A percentile compares a stretch with the other conserved stretches of the same genome.
These are phyloP conservation scores for Trametes sp. DNA, from an alignment of 1,284 basidiomycete species.

Conservation along the genomic window DNA sequence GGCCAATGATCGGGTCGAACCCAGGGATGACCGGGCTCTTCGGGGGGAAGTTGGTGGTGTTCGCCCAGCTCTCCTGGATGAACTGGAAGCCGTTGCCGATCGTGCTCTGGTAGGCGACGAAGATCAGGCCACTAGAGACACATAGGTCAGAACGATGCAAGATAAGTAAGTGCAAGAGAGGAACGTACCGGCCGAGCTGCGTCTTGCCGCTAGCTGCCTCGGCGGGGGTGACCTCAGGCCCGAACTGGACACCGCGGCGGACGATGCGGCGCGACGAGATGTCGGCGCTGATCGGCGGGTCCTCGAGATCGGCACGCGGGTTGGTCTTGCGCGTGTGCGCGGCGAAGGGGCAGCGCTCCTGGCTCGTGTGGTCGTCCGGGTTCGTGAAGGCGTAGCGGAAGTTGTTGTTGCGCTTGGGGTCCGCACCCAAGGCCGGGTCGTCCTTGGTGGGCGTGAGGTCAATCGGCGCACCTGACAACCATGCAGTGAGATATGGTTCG, in stretches of 20 bases:
- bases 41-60: slow-evolving; percentile 41
- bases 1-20: slow-evolving; percentile 55
- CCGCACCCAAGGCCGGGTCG: slow-evolving; percentile 42
- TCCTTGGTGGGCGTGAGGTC: slow-evolving; percentile 45
- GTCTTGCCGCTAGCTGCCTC: slow-evolving; percentile 49
- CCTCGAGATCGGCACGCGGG: slow-evolving; percentile 47
- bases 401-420: slow-evolving; percentile 46
- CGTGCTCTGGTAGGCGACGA: slow-evolving; percentile 56
- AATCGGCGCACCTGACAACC: slow-evolving; percentile 43
- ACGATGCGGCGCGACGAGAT: slow-evolving; percentile 34
- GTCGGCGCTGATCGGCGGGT: neutral
- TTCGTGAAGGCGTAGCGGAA: slow-evolving; percentile 42
- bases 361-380: slow-evolving; percentile 39
- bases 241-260: slow-evolving; percentile 50
- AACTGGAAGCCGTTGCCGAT: slow-evolving; percentile 57
- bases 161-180: neutral
- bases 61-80: slow-evolving; percentile 51
- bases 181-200: slow-evolving; percentile 43
- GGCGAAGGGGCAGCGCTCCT: slow-evolving; percentile 57
- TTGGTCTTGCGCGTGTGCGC: slow-evolving; percentile 64
- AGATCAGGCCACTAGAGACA: slow-evolving; percentile 49
- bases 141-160: neutral
- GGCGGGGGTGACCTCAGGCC: slow-evolving; percentile 48
- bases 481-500: neutral
- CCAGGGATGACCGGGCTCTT: slow-evolving; percentile 33